Percentiles rank a stretch among this genome's conserved stretches.
phyloP scores from a whole-genome alignment of 805 yeast genomes.

The Scheffersomyces stipitis region DNA sequence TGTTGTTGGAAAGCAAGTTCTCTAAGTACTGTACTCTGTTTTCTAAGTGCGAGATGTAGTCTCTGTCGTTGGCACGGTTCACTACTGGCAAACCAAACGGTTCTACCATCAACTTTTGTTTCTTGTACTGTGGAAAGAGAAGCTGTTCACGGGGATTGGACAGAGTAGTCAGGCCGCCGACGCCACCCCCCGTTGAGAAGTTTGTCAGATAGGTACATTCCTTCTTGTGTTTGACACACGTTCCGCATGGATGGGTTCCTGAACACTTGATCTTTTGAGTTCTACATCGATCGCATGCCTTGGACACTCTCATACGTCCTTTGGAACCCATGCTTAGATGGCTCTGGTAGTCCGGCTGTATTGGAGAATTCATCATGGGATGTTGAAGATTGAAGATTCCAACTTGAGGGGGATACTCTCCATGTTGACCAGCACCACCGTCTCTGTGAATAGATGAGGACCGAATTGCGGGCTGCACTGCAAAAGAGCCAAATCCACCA shows the following conservation, averaged over 20 bases:
- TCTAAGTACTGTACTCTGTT: conserved; percentile 43
- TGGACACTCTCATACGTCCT: conserved; percentile 41
- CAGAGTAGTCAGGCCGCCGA: too few relatives aligned
- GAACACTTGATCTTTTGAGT: conserved; percentile 58
- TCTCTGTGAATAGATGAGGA: too few relatives aligned
- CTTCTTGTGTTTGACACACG: conserved; percentile 40
- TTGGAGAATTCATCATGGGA: not conserved
- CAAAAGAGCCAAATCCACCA: too few relatives aligned
- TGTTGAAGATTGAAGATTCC: not conserved
- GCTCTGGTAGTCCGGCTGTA: not conserved
- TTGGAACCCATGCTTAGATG: not conserved
- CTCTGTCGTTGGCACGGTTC: conserved; percentile 10
- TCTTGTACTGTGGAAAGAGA: conserved; percentile 4
- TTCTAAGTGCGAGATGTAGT: conserved; percentile 36
- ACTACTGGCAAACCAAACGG: conserved; percentile 20
- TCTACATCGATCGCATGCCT: conserved; percentile 59
- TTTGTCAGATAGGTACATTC: conserved; percentile 29
- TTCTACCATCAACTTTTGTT: conserved; percentile 12
- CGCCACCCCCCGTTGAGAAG: not conserved
- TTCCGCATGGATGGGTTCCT: conserved; percentile 50
- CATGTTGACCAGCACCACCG: too few relatives aligned
- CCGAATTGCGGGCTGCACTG: too few relatives aligned
- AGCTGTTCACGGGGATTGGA: not conserved
- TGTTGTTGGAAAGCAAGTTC: conserved; percentile 18
- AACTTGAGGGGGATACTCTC: too few relatives aligned